Evolutionary conservation across 1,139 yeast genomes (phyloP).

Genomic region (Debaryomyces coudertii): DNA sequence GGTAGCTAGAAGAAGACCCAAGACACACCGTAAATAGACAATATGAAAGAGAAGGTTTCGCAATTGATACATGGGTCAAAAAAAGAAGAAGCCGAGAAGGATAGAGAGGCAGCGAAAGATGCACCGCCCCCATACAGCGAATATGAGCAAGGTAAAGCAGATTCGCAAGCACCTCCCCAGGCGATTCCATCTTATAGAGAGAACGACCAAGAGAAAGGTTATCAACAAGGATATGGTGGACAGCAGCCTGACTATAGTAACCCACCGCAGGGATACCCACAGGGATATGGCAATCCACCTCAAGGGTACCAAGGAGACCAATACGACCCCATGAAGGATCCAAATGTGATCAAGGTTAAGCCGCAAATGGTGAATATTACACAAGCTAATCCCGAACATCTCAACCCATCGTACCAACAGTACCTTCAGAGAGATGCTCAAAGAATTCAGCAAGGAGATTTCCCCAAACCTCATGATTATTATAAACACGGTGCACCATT

Average conservation of each 20-base stretch:
- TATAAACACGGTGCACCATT: slow-evolving; percentile 42
- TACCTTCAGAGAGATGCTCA: slow-evolving; percentile 38
- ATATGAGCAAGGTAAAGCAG: not conserved
- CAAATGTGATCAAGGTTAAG: slow-evolving; percentile 33
- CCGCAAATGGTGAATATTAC: slow-evolving; percentile 44
- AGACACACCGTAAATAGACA: not conserved
- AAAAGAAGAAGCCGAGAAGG: slow-evolving; percentile 9
- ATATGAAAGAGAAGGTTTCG: slow-evolving; percentile 8
- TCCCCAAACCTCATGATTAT: slow-evolving; percentile 29
- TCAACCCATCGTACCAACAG: slow-evolving; percentile 43
- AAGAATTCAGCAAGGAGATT: slow-evolving; percentile 36
- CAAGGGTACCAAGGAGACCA: slow-evolving; percentile 12
- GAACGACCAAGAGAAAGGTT: slow-evolving; percentile 3
- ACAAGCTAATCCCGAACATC: slow-evolving; percentile 38
- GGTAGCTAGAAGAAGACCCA: not conserved
- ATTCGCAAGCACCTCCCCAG: slow-evolving; percentile 1
- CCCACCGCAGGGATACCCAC: slow-evolving; percentile 11
- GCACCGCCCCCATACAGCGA: slow-evolving; percentile 17
- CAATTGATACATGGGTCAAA: slow-evolving; percentile 3
- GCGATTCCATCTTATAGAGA: slow-evolving; percentile 4
- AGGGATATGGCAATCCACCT: slow-evolving; percentile 12
- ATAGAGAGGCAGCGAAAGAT: slow-evolving; percentile 10
- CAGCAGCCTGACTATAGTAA: slow-evolving; percentile 10
- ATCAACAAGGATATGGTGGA: slow-evolving; percentile 7
- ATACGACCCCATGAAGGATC: slow-evolving; percentile 32